A percentile compares a stretch with the other conserved stretches of the same genome.
Evolutionary conservation across 179 eudicot species (phyloP).

Genomic region (Heliamphora pulchella): DNA sequence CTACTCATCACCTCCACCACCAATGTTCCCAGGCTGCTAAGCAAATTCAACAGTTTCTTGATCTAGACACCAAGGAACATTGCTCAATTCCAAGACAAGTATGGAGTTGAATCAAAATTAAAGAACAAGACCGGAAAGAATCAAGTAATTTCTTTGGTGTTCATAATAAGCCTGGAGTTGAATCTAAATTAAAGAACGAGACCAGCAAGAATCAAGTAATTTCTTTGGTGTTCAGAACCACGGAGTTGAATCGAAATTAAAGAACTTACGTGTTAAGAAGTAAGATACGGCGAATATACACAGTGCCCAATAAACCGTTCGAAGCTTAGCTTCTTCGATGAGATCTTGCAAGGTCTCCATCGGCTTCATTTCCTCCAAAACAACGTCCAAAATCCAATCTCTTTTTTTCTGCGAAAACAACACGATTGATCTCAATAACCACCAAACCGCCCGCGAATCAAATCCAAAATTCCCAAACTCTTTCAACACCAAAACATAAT

Average conservation of each 20-base stretch:
- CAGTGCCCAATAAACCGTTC: conserved; percentile 75
- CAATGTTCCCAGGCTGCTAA: too few relatives aligned
- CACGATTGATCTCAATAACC: neutral
- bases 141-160: too few relatives aligned
- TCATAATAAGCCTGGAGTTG: too few relatives aligned
- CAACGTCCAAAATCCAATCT: neutral
- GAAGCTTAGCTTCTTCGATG: conserved; percentile 86
- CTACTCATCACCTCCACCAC: too few relatives aligned
- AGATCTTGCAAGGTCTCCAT: conserved; percentile 74
- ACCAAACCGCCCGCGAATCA: neutral
- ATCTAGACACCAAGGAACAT: neutral
- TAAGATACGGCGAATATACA: conserved; percentile 73
- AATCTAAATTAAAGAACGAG: too few relatives aligned
- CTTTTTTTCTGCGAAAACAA: neutral
- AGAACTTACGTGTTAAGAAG: conserved; percentile 69
- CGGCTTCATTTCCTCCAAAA: conserved; percentile 27
- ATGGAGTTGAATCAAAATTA: too few relatives aligned
- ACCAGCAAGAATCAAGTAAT: neutral
- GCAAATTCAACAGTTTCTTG: neutral
- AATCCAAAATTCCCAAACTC: neutral
- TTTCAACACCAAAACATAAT: neutral
- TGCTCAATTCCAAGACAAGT: neutral
- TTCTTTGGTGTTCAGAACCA: neutral
- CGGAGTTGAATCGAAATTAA: neutral
- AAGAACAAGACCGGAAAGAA: too few relatives aligned